These are phyloP conservation scores for Picochlorum sp. DNA, from an alignment of 139 green algal species.

Conservation along the genomic window DNA sequence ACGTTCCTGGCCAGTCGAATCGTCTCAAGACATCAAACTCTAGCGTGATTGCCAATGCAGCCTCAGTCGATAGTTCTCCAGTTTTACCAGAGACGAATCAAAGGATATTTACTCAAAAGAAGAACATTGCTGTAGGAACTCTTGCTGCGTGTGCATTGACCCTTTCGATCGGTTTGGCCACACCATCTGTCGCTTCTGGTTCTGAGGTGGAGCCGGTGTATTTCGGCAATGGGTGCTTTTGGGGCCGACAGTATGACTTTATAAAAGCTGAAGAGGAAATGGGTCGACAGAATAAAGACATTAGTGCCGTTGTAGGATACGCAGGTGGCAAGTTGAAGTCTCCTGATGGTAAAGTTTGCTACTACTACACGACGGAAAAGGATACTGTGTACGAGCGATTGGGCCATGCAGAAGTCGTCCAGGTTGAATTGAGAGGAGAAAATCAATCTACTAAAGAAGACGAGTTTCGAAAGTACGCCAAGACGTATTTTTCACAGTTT, in stretches of 20 bases:
- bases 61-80: no score
- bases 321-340: constrained; percentile 24
- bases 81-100: no score
- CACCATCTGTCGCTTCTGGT: no score
- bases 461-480: constrained; percentile 41
- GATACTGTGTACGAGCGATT: constrained; percentile 61
- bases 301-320: constrained; percentile 56
- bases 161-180: no score
- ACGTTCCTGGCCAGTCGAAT: no score
- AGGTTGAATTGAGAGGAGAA: constrained; percentile 30
- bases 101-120: no score
- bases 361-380: constrained; percentile 40
- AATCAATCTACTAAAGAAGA: constrained; percentile 1
- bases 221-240: constrained; percentile 46
- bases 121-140: no score
- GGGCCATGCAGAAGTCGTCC: constrained; percentile 57
- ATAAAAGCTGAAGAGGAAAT: constrained; percentile 39
- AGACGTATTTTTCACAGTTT: constrained; percentile 52
- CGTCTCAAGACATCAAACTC: no score
- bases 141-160: no score
- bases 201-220: constrained; percentile 5
- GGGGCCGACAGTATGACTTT: constrained; percentile 57
- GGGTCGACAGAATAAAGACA: constrained; percentile 17
- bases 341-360: constrained; percentile 49
- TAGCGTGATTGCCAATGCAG: no score